Base-by-base conservation (phyloP, 352 stramenopile species). In the Phytophthora rubi region DNA sequence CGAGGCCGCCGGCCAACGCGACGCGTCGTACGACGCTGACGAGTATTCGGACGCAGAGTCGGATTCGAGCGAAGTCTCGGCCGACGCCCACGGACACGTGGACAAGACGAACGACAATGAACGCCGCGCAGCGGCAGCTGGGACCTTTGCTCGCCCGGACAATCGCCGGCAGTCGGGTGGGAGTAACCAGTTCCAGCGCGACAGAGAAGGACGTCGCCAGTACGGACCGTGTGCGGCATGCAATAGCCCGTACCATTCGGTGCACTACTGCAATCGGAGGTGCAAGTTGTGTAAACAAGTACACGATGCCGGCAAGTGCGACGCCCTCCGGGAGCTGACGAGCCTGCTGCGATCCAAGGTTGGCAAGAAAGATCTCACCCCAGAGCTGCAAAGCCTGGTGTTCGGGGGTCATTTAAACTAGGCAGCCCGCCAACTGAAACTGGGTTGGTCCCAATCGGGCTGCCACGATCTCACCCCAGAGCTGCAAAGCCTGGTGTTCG, bases 231-330 rank as follows among this genome's bases (percentile, higher is more conserved):
- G 53, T 28, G 53, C 53, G 6, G 53, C 30, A 2, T 59, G 32
- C 12, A 32, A 32, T 3, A 32, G 30, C 12, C 28, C n/a, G 7
- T 30, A 2, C 6, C 53, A 48, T 21, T 59, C 32, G 2, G 53
- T 32, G 0, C 53, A 59, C 15, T 59, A 59, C 35, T 59, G 32
- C 18, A 21, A 21, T 21, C 15, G 10, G 1, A 30, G 53, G 7
- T 59, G 32, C 16, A 53, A 61, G 21, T 16, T 59, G 16, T 59
- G 53, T 15, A 48, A 59, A 16, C 53, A 59, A 59, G 30, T 59
- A 3, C 53, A 59, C 6, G 53, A 45, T 7, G 32, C 32, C 2
- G 53, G 32, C 18, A 21, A 30, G 6, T 48, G 53, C 3, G 53
- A 59, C 30, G 49, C n/a, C 7, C 45, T 59, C 30, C 30, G 45